Evolutionary conservation across 345 rosid species (phyloP).

Genomic region (Gossypium sturtianum): DNA sequence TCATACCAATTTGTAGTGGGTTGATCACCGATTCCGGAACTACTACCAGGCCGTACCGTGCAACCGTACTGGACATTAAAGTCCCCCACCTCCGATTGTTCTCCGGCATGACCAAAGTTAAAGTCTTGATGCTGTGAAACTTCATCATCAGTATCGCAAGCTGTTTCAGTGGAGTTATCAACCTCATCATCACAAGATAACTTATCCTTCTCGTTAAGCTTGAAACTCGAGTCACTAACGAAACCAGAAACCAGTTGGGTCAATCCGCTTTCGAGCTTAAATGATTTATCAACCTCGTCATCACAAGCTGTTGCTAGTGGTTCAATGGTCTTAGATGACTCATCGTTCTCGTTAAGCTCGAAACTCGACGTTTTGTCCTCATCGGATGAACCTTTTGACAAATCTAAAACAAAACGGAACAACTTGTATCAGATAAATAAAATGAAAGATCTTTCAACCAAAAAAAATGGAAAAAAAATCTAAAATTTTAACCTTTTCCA

Average conservation of each 20-base stretch:
- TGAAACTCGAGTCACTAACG: too few species aligned
- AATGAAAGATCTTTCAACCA: background rate
- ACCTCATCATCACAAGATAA: too few species aligned
- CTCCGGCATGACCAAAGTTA: background rate
- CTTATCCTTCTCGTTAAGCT: too few species aligned
- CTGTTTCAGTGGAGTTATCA: too few species aligned
- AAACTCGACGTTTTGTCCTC: too few species aligned
- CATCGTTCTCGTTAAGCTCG: too few species aligned
- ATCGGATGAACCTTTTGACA: too few species aligned
- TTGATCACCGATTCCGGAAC: slow-evolving; percentile 16
- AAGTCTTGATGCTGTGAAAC: background rate
- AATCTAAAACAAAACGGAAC: background rate
- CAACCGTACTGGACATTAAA: slow-evolving; percentile 24
- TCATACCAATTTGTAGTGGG: slow-evolving; percentile 28
- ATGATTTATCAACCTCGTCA: too few species aligned
- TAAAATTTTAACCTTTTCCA: slow-evolving; percentile 29
- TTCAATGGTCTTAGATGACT: too few species aligned
- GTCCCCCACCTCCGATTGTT: slow-evolving; percentile 16
- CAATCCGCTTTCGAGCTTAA: too few species aligned
- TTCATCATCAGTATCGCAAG: background rate
- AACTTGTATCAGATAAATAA: background rate
- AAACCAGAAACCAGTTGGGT: too few species aligned
- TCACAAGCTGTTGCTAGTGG: too few species aligned
- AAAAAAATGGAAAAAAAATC: background rate
- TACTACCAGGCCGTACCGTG: background rate